Base-by-base conservation (phyloP, 176 grass and related monocot species). In the Panicum miliaceum region DNA sequence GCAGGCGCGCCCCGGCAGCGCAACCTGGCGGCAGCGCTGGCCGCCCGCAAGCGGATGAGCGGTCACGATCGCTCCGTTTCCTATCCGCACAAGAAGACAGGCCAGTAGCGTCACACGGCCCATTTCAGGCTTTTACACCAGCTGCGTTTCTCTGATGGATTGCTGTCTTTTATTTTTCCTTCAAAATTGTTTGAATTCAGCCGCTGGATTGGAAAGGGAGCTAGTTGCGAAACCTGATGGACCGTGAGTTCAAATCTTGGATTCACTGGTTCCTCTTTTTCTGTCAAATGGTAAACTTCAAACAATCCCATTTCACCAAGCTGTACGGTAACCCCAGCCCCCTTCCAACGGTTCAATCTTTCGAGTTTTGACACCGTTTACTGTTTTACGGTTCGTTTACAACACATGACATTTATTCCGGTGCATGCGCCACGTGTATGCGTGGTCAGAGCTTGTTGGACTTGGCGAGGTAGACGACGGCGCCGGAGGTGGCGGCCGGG, bases 381-480 rank as follows among this genome's bases (percentile, higher is more conserved):
- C 51, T 23, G 56, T 38, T 9, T 51, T 80, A 23, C 6, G 67
- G 38, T 36, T 79, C 19, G 29, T 32, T 32, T 32, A 32, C 29
- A 26, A 43, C 40, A 42, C 34, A 12, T 40, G 47, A 7, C 13
- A 68, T 54, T 81, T 81, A 41, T 81, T 81, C 41, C 3, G 32
- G 68, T 54, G 69, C 46, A 68, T 56, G 34, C 6, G 54, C 22
- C 63, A 16, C 20, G 5, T 0, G 2, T 35, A 4, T 54, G 47
- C 47, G n/a, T 5, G 46, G 1, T 94, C 64, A 97, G 56, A 97
- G 76, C 84, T 85, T 92, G 81, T 97, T 89, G 2, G 88, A 51
- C 86, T 74, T 89, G 76, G 84, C 81, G 53, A 97, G 88, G 50
- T 70, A 71, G 0, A 92, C 23, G 47, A 89, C 94, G n/a, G 94